phyloP scores from a whole-genome alignment of 352 stramenopile species.

The Pythium pyrilobum region DNA sequence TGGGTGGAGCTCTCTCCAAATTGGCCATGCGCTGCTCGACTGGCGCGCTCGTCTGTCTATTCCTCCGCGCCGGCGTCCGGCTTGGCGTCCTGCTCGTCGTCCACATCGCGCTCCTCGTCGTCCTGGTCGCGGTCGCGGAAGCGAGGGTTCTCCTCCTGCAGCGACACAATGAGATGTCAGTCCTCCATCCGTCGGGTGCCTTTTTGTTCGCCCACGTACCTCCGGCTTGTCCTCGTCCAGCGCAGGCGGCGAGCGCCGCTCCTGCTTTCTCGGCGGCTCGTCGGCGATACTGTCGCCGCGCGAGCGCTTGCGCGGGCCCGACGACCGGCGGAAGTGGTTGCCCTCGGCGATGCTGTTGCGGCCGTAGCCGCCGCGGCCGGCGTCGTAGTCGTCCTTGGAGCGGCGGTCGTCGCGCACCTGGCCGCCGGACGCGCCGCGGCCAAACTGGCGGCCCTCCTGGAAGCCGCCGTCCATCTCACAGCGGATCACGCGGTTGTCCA shows the following conservation, averaged over 20 bases:
- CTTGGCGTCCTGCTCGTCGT: conserved; percentile 7
- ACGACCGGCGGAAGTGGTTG: conserved; percentile 66
- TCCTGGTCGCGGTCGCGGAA: conserved; percentile 54
- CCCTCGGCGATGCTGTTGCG: conserved; percentile 56
- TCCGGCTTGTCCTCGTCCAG: conserved; percentile 10
- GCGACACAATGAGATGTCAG: not conserved
- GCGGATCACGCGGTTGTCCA: conserved; percentile 84
- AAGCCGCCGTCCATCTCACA: conserved; percentile 89
- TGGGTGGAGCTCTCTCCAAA: too few species aligned
- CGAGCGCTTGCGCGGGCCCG: conserved; percentile 40
- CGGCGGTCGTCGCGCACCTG: conserved; percentile 83
- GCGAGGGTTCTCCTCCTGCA: conserved; percentile 52
- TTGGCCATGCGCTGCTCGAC: too few species aligned
- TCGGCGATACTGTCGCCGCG: conserved; percentile 48
- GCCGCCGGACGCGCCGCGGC: conserved; percentile 69
- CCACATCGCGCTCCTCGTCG: conserved; percentile 19
- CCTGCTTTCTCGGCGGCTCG: conserved; percentile 39
- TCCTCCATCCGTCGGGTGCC: not conserved
- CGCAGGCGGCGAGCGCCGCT: conserved; percentile 19
- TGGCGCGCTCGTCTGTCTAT: too few species aligned
- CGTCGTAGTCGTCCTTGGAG: conserved; percentile 84
- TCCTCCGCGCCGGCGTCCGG: not conserved
- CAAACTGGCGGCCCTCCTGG: conserved; percentile 81
- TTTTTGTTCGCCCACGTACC: not conserved
- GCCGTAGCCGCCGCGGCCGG: conserved; percentile 71